Evolutionary conservation across 148 eudicot genomes (phyloP), one percentile per base, ranked within the genome.

Genomic region (Diospyros lotus): DNA sequence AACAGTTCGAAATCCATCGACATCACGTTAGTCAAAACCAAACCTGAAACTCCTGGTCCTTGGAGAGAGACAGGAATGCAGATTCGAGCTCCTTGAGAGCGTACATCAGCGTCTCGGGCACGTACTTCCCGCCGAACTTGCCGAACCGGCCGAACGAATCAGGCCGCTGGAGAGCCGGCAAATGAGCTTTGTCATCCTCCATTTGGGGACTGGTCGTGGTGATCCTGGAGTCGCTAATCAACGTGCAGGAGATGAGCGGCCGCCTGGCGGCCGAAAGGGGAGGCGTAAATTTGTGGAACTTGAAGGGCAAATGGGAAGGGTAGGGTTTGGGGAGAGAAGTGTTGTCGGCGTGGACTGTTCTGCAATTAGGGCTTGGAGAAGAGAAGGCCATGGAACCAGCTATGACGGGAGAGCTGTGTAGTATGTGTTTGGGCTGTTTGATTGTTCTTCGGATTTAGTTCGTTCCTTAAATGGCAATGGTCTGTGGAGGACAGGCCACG

Each of bases 131-230:
- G 13, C 99, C 98, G 78, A 80, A 95, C 73, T 85, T 88, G 0
- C 99, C 98, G 56, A 92, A 95, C 48, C 99, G 82, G 41, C 99
- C 99, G 64, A 95, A 91, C 2, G 89, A 84, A 69, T 95, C 99
- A 1, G 99, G 99, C 1, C 96, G 77, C 43, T 48, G 82, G 40
- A 68, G 81, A 58, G 67, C 58, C 68, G 75, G 78, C 82, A 75
- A 76, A 12, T 75, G 68, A 4, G 56, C 14, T 15, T 59, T 78
- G 68, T 9, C 28, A 14, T 18, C 63, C 60, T 73, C 73, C 80
- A 3, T 55, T 70, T 50, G 59, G 73, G 73, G 71, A 70, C n/a
- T 45, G 5, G 60, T 50, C 9, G 75, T 28, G 28, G 28, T 28
- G 28, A 28, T 28, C 28, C 28, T 28, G 28, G 28, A n/a, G 41